Evolutionary conservation across 768 basidiomycete genomes (phyloP).

Genomic region (Boletus rubescentipes): DNA sequence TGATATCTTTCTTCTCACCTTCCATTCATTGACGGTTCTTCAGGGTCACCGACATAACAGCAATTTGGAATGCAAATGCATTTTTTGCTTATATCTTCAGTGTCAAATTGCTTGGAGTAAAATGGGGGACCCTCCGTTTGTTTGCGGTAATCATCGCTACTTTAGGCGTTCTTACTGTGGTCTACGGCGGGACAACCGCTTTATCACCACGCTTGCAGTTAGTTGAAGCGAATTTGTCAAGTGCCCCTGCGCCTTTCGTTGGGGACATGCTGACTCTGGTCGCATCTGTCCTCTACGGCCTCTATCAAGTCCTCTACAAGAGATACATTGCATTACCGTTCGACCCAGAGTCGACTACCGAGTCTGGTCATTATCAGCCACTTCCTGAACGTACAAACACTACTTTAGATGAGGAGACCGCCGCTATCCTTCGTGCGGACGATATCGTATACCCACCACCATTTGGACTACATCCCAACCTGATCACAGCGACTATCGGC

Average conservation of each 20-base stretch:
- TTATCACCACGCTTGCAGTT: constrained; percentile 20
- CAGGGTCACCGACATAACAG: constrained; percentile 84
- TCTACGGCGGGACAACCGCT: constrained; percentile 67
- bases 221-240: neutral
- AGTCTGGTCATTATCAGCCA: constrained; percentile 42
- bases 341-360: constrained; percentile 52
- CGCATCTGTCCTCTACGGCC: constrained; percentile 69
- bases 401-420: constrained; percentile 19
- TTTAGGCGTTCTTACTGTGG: constrained; percentile 73
- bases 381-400: constrained; percentile 41
- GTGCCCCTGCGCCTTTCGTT: constrained; percentile 52
- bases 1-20: constrained; percentile 26
- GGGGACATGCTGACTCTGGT: constrained; percentile 74
- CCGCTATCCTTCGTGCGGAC: constrained; percentile 20
- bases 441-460: constrained; percentile 59
- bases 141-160: constrained; percentile 79
- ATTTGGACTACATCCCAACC: constrained; percentile 82
- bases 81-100: constrained; percentile 90
- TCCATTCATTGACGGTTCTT: constrained; percentile 6
- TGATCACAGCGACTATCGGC: constrained; percentile 80
- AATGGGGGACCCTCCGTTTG: constrained; percentile 64
- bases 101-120: constrained; percentile 62
- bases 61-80: constrained; percentile 85
- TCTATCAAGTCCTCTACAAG: constrained; percentile 88
- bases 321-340: constrained; percentile 67